Evolutionary conservation across 176 grass and related monocot genomes (phyloP), one percentile per base, ranked within the genome.

Genomic region (Poa annua): DNA sequence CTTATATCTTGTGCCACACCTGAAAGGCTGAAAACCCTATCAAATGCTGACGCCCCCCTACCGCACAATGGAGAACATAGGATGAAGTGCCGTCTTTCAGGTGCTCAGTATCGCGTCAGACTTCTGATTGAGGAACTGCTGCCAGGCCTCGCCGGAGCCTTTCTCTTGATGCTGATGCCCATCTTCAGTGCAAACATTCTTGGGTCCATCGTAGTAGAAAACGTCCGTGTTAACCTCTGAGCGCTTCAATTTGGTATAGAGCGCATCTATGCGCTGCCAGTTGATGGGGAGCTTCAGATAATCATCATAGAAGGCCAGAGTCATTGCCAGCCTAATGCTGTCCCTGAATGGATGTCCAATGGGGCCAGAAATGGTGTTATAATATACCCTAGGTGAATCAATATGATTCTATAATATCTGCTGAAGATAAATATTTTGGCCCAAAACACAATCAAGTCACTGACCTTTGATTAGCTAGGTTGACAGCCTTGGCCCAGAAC

Each of bases 231-330:
- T 48, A 79, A 45, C 83, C 26, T 77, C 56, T 76, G 59, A 22
- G 6, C 85, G 80, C 78, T 86, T 92, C 93, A 93, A 98, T 47
- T 72, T 86, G 17, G 78, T 78, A 79, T 93, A 87, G 75, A 95
- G 87, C 66, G 51, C 85, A 34, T 77, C 56, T 76, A 53, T 22
- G 6, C 85, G 80, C 78, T 86, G 90, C 93, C 96, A 98, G 52
- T 72, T 86, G 17, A 74, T 78, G 76, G 96, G 89, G 75, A 95
- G 89, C 66, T 90, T 93, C 34, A 83, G 57, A 92, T 98, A 85
- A 72, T 90, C 90, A 7, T 39, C 57, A 77, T 93, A 86, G 20
- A 98, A 77, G 19, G 91, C 62, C 61, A 98, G 55, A 42, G 85
- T 81, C 74, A 85, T 62, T 10, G 91, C 93, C 69, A 88, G 13